Evolutionary conservation across 768 basidiomycete genomes (phyloP).

Genomic region (Amanita phalloides): DNA sequence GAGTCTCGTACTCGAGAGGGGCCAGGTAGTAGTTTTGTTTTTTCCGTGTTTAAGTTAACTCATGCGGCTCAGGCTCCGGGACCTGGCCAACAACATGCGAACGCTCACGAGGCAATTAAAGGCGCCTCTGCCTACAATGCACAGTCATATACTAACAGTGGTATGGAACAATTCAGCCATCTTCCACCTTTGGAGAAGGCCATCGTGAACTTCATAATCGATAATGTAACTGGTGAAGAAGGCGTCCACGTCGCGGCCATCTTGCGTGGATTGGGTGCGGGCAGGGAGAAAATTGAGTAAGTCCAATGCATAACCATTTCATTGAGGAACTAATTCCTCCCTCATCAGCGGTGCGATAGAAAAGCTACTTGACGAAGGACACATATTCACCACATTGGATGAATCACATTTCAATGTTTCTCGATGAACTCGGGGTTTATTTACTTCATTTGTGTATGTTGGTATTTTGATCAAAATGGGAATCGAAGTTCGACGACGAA

Average conservation of each 20-base stretch:
- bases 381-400: conserved; percentile 48
- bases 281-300: conserved; percentile 57
- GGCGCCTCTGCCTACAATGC: conserved; percentile 32
- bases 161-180: conserved; percentile 37
- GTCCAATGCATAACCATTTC: conserved; percentile 5
- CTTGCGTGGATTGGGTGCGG: conserved; percentile 46
- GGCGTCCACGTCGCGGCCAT: conserved; percentile 72
- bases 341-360: conserved; percentile 57
- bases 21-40: conserved; percentile 35
- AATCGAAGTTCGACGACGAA: neutral
- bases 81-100: conserved; percentile 15
- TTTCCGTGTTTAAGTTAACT: conserved; percentile 1
- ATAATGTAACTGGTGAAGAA: conserved; percentile 36
- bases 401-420: conserved; percentile 16
- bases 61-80: conserved; percentile 18
- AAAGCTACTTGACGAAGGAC: conserved; percentile 67
- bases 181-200: conserved; percentile 48
- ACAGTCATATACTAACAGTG: conserved; percentile 15
- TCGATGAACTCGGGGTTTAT: conserved; percentile 13
- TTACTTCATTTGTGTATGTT: neutral
- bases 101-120: conserved; percentile 9
- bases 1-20: conserved; percentile 54
- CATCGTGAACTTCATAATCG: conserved; percentile 58
- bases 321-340: neutral
- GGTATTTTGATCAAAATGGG: conserved; percentile 2